These are phyloP conservation scores for Raffaelea albimanens DNA, from an alignment of 2,329 filamentous ascomycete genomes.

Conservation along the genomic window DNA sequence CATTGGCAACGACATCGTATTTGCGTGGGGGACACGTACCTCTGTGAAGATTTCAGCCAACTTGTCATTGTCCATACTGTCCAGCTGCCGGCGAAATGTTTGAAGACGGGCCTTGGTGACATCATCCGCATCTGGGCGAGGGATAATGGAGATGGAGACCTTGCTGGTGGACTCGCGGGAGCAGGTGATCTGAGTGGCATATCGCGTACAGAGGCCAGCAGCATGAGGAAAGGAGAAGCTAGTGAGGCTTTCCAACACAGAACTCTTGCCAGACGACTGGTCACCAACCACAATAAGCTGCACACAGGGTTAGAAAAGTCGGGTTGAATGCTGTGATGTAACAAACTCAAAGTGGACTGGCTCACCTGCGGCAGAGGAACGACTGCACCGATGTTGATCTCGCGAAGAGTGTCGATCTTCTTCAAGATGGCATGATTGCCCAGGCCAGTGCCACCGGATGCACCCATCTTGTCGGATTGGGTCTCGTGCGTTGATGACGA, in stretches of 20 bases:
- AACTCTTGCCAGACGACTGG: slow-evolving; percentile 68
- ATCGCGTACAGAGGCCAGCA: slow-evolving; percentile 16
- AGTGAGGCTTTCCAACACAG: slow-evolving; percentile 51
- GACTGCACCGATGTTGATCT: slow-evolving; percentile 15
- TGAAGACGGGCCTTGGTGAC: slow-evolving; percentile 10
- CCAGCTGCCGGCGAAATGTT: slow-evolving; percentile 18
- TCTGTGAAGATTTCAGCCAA: slow-evolving; percentile 26
- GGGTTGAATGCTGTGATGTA: background rate
- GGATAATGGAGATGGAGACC: slow-evolving; percentile 20
- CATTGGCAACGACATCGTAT: no score
- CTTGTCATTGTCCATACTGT: slow-evolving; percentile 12
- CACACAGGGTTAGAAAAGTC: background rate
- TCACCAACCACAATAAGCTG: slow-evolving; percentile 66
- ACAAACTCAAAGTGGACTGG: no score
- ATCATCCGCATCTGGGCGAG: slow-evolving; percentile 9
- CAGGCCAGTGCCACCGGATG: slow-evolving; percentile 2
- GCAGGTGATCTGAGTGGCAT: slow-evolving; percentile 19
- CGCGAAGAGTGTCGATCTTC: slow-evolving; percentile 19
- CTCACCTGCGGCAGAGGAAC: slow-evolving; percentile 17
- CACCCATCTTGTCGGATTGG: no score
- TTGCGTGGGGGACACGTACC: slow-evolving; percentile 17
- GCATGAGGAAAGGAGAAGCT: slow-evolving; percentile 18
- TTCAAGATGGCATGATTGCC: slow-evolving; percentile 15
- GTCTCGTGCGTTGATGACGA: no score
- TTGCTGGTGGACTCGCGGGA: slow-evolving; percentile 17